phyloP scores from a whole-genome alignment of 208 protist species.

The Wallacemonas sp. region DNA sequence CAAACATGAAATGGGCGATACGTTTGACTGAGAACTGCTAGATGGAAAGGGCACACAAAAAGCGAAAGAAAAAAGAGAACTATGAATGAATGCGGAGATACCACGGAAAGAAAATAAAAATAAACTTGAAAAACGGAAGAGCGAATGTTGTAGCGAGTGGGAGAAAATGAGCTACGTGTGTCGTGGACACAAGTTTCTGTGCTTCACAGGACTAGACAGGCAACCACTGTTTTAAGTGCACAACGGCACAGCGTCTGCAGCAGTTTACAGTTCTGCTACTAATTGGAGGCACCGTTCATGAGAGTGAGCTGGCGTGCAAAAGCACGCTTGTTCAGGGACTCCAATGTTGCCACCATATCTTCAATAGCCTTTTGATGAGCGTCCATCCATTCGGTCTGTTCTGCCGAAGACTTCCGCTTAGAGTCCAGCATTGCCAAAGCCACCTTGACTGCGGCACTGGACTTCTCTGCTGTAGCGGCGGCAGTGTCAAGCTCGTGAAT shows the following conservation, averaged over 20 bases:
- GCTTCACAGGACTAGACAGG: no score
- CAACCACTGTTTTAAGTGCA: no score
- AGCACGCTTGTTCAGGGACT: constrained; percentile 53
- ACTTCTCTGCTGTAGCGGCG: constrained; percentile 51
- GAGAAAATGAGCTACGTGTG: no score
- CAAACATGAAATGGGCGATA: not conserved
- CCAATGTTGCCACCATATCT: constrained; percentile 58
- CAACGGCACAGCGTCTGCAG: not conserved
- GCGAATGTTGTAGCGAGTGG: constrained; percentile 9
- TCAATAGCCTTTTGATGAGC: constrained; percentile 60
- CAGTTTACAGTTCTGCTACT: no score
- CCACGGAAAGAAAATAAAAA: not conserved
- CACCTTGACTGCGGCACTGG: constrained; percentile 54
- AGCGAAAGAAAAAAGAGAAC: constrained; percentile 15
- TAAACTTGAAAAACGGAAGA: not conserved
- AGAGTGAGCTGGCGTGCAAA: constrained; percentile 58
- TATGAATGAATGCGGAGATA: constrained; percentile 13
- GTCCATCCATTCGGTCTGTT: constrained; percentile 75
- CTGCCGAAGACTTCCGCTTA: constrained; percentile 37
- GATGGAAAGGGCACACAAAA: no score
- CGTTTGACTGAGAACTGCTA: not conserved
- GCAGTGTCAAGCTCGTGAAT: constrained; percentile 59
- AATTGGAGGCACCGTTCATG: constrained; percentile 48
- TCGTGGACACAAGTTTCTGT: no score
- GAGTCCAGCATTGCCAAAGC: constrained; percentile 60